These are phyloP conservation scores for Brassica cretica DNA, from an alignment of 345 rosid species.

Conservation along the genomic window DNA sequence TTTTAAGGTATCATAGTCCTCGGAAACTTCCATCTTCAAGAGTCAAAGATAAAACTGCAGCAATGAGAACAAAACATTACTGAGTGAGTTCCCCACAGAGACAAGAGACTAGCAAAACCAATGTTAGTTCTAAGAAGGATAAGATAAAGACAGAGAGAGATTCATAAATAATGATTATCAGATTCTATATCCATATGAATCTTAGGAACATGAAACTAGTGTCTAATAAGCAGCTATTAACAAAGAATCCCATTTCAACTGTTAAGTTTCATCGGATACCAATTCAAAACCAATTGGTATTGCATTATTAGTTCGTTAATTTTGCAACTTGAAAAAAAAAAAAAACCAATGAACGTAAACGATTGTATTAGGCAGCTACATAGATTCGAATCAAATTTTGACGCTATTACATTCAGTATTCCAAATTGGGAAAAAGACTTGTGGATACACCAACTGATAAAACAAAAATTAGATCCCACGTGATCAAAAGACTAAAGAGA, in stretches of 20 bases:
- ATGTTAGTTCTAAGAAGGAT: too few species aligned
- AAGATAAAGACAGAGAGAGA: background rate
- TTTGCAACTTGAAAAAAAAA: too few species aligned
- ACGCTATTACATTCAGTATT: background rate
- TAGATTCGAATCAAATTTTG: background rate
- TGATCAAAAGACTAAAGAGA: conserved; percentile 13
- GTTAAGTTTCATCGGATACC: background rate
- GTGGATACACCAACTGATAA: conserved; percentile 21
- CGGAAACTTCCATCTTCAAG: conserved; percentile 47
- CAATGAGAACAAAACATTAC: background rate
- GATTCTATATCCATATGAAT: background rate
- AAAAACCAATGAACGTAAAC: background rate
- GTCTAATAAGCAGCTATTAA: background rate
- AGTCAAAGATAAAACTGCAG: background rate
- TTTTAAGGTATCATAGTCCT: conserved; percentile 47
- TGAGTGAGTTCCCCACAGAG: background rate
- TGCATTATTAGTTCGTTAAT: too few species aligned
- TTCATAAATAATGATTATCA: background rate
- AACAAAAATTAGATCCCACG: conserved; percentile 34
- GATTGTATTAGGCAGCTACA: background rate
- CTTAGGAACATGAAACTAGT: conserved; percentile 10
- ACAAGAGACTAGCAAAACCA: background rate
- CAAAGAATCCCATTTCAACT: background rate
- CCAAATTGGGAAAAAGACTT: conserved; percentile 39
- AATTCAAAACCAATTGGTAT: too few species aligned